These are phyloP conservation scores for Cystofilobasidium macerans DNA, from an alignment of 768 basidiomycete species.

Conservation along the genomic window DNA sequence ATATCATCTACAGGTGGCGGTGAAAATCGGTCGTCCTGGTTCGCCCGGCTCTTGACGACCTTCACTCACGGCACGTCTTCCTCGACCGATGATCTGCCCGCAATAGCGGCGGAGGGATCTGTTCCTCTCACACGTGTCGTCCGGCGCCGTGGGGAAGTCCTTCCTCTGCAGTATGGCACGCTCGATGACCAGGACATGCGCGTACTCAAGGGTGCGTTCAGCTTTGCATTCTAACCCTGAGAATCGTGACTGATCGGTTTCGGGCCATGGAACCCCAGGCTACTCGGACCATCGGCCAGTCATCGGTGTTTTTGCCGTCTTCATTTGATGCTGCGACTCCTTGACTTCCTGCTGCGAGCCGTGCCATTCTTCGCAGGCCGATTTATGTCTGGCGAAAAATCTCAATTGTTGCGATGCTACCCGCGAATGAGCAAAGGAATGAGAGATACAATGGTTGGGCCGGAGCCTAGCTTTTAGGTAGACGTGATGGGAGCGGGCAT, in stretches of 20 bases:
- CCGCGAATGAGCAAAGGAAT: too few relatives aligned
- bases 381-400: too few relatives aligned
- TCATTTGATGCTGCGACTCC: conserved; percentile 16
- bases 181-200: conserved; percentile 19
- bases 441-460: too few relatives aligned
- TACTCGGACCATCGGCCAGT: conserved; percentile 16
- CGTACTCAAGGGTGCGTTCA: conserved; percentile 6
- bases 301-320: conserved; percentile 13
- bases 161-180: conserved; percentile 20
- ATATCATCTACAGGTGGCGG: not conserved
- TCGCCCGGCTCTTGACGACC: conserved; percentile 14
- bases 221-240: not conserved
- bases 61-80: not conserved
- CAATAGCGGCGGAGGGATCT: not conserved
- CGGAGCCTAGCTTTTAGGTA: too few relatives aligned
- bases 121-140: not conserved
- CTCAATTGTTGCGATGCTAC: too few relatives aligned
- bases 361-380: too few relatives aligned
- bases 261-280: not conserved
- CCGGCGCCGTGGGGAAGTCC: conserved; percentile 14
- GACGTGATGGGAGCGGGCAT: too few relatives aligned
- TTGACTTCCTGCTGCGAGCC: too few relatives aligned
- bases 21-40: conserved; percentile 4
- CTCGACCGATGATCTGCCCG: not conserved
- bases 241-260: not conserved